These are phyloP conservation scores for Colletotrichum sidae DNA, from an alignment of 2,329 filamentous ascomycete species.

Conservation along the genomic window DNA sequence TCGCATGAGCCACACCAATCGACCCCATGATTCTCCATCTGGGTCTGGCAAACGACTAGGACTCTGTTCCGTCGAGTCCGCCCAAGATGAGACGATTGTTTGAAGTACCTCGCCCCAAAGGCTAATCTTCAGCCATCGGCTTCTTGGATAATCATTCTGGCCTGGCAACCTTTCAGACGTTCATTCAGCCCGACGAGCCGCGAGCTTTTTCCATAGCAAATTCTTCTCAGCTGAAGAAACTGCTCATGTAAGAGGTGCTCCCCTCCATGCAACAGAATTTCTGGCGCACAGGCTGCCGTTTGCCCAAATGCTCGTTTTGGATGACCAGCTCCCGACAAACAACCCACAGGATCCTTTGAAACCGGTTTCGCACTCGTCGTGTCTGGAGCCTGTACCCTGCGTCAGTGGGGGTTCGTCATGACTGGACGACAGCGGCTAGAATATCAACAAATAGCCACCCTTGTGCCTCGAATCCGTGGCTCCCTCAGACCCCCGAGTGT, in stretches of 20 bases:
- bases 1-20: slow-evolving; percentile 33
- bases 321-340: slow-evolving; percentile 30
- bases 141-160: slow-evolving; percentile 13
- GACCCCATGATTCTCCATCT: slow-evolving; percentile 6
- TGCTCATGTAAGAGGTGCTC: slow-evolving; percentile 30
- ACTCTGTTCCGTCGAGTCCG: slow-evolving; percentile 1
- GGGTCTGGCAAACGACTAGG: slow-evolving; percentile 24
- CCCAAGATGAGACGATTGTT: slow-evolving; percentile 27
- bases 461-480: slow-evolving; percentile 19
- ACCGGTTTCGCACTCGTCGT: slow-evolving; percentile 36
- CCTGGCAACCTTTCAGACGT: slow-evolving; percentile 6
- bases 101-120: slow-evolving; percentile 27
- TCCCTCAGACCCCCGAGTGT: slow-evolving; percentile 12
- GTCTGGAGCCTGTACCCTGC: slow-evolving; percentile 24
- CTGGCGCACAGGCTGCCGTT: slow-evolving; percentile 34
- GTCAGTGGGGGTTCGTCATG: slow-evolving; percentile 27
- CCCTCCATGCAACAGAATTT: slow-evolving; percentile 23
- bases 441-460: slow-evolving; percentile 34
- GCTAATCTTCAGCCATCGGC: slow-evolving; percentile 31
- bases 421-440: slow-evolving; percentile 30
- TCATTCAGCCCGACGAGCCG: slow-evolving; percentile 4
- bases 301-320: slow-evolving; percentile 34
- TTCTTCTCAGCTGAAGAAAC: slow-evolving; percentile 17
- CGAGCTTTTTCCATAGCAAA: slow-evolving; percentile 4
- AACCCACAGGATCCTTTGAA: slow-evolving; percentile 28